Evolutionary conservation across 371 early-diverging fungal genomes (phyloP), one percentile per base, ranked within the genome.

Genomic region (Entomophthora muscae): DNA sequence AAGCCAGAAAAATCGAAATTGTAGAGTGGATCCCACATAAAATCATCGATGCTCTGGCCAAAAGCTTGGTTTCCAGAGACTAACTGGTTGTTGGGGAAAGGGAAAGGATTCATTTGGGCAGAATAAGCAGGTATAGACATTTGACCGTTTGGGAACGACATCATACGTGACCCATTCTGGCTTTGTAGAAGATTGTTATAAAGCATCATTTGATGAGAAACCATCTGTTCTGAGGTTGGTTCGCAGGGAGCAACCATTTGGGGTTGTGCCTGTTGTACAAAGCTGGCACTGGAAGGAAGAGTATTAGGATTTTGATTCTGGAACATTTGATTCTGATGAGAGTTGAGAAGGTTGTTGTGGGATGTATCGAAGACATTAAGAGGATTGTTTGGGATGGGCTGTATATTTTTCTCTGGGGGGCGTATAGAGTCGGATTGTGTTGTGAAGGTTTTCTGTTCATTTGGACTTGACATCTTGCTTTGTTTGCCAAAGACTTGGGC

Each of bases 11-110:
- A 58, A 27, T 58, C 30, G 31, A 32, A 13, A 22, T 23, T 58
- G 31, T 58, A 58, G 10, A 58, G 30, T 13, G 59, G 59, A 58
- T 58, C 59, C 59, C 59, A 58, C 13, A 24, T 21, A 58, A 58
- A 58, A 21, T 17, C 17, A 10, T 42, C 42, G 42, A 17, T 17
- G 42, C 17, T 42, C 17, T 42, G 59, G 17, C n/a, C 27, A 21
- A 31, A 58, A 7, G 59, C 31, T 7, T 31, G 21, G 26, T 22
- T 7, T 17, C 32, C 59, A 27, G 10, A 22, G 24, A 31, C 3
- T 7, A 58, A 17, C 31, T 13, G 28, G 31, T 23, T 58, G 30
- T 3, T 23, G 30, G 23, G 28, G 30, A 28, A 21, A 28, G 31
- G 10, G 28, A 7, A 21, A 21, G 24, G 59, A 12, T 17, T 17